Evolutionary conservation across 306 rosid species (phyloP).

Genomic region (Nissolia schottii): DNA sequence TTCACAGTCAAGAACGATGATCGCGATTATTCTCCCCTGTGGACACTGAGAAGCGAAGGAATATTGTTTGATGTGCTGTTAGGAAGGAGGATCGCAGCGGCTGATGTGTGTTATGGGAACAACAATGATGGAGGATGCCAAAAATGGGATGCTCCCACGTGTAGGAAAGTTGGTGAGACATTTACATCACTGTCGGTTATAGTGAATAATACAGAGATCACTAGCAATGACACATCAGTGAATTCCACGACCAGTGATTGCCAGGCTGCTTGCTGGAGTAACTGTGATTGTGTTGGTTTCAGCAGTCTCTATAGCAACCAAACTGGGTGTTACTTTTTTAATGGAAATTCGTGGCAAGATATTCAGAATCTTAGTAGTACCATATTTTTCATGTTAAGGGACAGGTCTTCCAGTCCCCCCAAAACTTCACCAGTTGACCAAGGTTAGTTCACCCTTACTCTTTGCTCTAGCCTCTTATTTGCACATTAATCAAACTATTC

Average conservation of each 20-base stretch:
- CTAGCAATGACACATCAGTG: no score
- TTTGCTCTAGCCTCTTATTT: no score
- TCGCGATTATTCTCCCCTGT: no score
- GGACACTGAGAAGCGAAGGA: no score
- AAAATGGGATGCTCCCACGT: constrained; percentile 9
- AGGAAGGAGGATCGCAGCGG: constrained; percentile 4
- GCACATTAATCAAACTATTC: no score
- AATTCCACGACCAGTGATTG: constrained; percentile 1
- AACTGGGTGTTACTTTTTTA: constrained; percentile 8
- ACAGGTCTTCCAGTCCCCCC: no score
- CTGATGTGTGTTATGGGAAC: constrained; percentile 12
- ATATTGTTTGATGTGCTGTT: no score
- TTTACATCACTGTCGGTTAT: neutral
- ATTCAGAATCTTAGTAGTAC: neutral
- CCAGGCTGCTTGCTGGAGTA: constrained; percentile 18
- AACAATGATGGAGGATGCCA: constrained; percentile 21
- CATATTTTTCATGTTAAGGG: neutral
- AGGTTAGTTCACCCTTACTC: no score
- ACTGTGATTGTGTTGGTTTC: constrained; percentile 25
- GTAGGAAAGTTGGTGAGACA: neutral
- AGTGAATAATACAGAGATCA: no score
- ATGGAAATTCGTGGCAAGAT: neutral
- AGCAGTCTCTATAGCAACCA: neutral
- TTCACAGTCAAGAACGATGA: neutral
- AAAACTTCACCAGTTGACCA: no score